Evolutionary conservation across 2,329 filamentous ascomycete species (phyloP), one percentile per base, ranked within the genome.

Genomic region (Fusarium temperatum): DNA sequence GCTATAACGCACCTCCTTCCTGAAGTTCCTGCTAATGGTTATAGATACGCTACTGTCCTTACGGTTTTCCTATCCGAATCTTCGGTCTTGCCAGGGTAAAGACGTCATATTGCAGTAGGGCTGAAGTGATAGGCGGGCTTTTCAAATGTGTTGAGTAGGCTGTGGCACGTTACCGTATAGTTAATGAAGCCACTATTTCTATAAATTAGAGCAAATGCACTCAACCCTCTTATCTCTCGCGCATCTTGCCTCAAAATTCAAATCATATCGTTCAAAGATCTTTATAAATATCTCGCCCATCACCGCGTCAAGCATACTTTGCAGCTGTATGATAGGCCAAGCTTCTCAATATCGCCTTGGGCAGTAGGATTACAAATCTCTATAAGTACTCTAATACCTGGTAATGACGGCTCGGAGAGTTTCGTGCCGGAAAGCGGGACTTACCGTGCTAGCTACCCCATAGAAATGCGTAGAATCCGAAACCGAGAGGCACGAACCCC

Each of bases 1-100:
- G 45, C 2, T 30, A 8, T 4, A 2, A 3, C 8, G 1, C 10
- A 7, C 20, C 0, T 8, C 5, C 6, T 28, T 3, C 0, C 18
- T 22, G 24, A 15, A 15, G 13, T 7, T 22, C 18, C 9, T 11
- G 14, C 45, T 48, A 11, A 48, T 11, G 0, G 0, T 22, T 15
- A 5, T 15, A 48, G 50, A 22, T 53, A 53, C 2, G 50, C 50
- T 0, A 53, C 50, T 2, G 50, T 53, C 0, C 50, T 53, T 15
- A 53, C 50, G 1, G 50, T 53, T 6, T 53, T 53, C 7, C 0
- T 53, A 12, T 35, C 48, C 1, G 30, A 35, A 14, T 51, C 48
- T 20, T 51, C 48, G 4, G 48, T 48, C 6, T 15, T 47, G 18
- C 45, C 45, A 15, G 24, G 44, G 13, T 47, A 28, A 47, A 45